Evolutionary conservation across 257 asterid genomes (phyloP), one percentile per base, ranked within the genome.

Genomic region (Rubia yunnanensis): DNA sequence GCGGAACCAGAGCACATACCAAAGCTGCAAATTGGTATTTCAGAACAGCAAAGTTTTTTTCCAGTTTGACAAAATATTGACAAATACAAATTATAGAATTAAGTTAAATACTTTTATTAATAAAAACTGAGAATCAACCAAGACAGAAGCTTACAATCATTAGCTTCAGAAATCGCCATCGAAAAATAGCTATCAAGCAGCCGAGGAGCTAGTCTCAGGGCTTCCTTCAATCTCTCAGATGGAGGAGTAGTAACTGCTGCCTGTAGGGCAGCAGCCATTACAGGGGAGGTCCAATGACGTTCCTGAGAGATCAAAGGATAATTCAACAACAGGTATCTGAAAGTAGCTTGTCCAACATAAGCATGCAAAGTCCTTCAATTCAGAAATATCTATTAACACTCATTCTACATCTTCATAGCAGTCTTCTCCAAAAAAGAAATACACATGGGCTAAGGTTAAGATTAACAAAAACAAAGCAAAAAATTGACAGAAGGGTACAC

Each of bases 211-310:
- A 92, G 76, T 68, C 73, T 84, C 59, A 89, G 85, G 48, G 94
- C 95, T 77, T 85, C 92, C 72, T 84, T 87, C 77, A 87, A 66
- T 74, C 96, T 87, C 66, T 78, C 83, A 74, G 98, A 92, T 70
- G 76, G 82, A 65, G 96, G 86, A 32, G 85, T 56, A 72, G 57
- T 87, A 53, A 74, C 72, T 57, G 88, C 81, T 35, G 92, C 79
- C 78, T 87, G 95, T 73, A 92, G 77, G 35, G 86, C 87, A 75
- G 89, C 79, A 54, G 91, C 88, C 95, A 92, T 88, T 36, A 85
- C 91, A 70, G 98, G 96, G 74, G 96, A 76, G 65, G 95, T 81
- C 98, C 98, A 92, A 74, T 92, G 96, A 23, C 96, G 96, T 73
- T 87, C 96, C 96, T 91, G 87, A 71, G 75, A 76, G 66, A 84